A percentile compares a stretch with the other conserved stretches of the same genome.
Conservation (phyloP, 2,329 filamentous ascomycete species). For the Zasmidium citrigriseum region DNA sequence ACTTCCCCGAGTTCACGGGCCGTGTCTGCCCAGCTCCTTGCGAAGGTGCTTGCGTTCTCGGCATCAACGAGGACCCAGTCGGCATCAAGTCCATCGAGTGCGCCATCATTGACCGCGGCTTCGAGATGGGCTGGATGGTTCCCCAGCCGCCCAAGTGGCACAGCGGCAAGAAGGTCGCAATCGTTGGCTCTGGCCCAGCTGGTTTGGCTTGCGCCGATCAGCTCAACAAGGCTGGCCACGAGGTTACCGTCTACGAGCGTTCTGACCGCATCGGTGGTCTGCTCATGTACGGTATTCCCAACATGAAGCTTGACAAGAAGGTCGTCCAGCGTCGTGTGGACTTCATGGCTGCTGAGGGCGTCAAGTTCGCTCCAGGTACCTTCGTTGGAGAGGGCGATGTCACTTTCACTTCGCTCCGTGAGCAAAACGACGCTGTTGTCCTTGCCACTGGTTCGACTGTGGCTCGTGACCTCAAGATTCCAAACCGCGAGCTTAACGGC, state of each 20-base stretch:
- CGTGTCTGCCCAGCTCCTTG: constrained; percentile 96
- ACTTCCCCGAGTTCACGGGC: constrained; percentile 97
- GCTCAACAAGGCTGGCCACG: constrained; percentile 88
- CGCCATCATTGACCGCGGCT: constrained; percentile 95
- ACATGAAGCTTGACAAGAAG: constrained; percentile 99
- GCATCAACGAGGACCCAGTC: constrained; percentile 95
- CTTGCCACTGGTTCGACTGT: constrained; percentile 93
- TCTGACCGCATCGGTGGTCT: constrained; percentile 87
- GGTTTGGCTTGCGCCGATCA: constrained; percentile 91
- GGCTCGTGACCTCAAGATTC: constrained; percentile 87
- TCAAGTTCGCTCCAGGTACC: constrained; percentile 77
- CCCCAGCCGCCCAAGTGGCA: constrained; percentile 75
- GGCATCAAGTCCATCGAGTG: constrained; percentile 99
- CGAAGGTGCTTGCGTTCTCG: constrained; percentile 91
- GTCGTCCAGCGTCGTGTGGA: constrained; percentile 93
- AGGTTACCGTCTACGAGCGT: constrained; percentile 88
- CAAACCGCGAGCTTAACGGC: constrained; percentile 81
- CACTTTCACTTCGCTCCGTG: constrained; percentile 70
- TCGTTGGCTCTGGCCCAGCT: constrained; percentile 90
- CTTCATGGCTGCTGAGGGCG: constrained; percentile 87
- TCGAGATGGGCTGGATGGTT: constrained; percentile 98
- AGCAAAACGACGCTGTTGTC: constrained; percentile 77
- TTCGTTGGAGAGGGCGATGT: constrained; percentile 72
- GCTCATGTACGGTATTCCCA: constrained; percentile 97
- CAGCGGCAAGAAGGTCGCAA: constrained; percentile 82